Conservation (phyloP, 2,329 filamentous ascomycete species). For the Hymenoscyphus fructigenus region DNA sequence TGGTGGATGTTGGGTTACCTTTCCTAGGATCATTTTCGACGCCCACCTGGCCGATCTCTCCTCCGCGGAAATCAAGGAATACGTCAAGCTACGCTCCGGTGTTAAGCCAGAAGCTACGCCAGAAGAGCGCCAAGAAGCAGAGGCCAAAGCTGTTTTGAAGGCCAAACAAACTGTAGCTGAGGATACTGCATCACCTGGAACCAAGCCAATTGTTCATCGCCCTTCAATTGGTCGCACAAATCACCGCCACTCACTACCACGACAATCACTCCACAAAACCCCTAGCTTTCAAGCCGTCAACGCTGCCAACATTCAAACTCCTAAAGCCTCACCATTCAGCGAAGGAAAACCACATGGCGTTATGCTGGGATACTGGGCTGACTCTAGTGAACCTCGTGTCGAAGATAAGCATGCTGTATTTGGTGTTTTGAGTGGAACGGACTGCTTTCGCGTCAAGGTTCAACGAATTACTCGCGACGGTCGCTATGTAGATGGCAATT, state of each 20-base stretch:
- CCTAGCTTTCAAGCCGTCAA: constrained; percentile 33
- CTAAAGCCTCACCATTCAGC: constrained; percentile 27
- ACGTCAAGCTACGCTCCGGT: constrained; percentile 54
- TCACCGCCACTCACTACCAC: constrained; percentile 28
- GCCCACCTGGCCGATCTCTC: constrained; percentile 55
- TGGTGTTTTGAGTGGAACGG: constrained; percentile 60
- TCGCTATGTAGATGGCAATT: constrained; percentile 57
- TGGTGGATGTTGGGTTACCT: constrained; percentile 64
- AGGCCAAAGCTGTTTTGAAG: constrained; percentile 27
- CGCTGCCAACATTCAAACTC: constrained; percentile 26
- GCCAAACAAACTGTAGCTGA: constrained; percentile 29
- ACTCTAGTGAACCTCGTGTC: constrained; percentile 48
- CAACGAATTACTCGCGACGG: constrained; percentile 61
- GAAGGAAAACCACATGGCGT: constrained; percentile 31
- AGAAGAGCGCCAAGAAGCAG: constrained; percentile 26
- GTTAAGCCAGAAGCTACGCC: constrained; percentile 23
- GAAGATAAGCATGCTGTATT: constrained; percentile 61
- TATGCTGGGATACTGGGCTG: constrained; percentile 58
- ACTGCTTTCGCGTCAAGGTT: constrained; percentile 65
- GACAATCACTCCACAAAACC: constrained; percentile 28
- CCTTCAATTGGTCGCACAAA: constrained; percentile 21
- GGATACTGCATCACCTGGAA: constrained; percentile 21
- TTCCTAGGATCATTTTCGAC: constrained; percentile 59
- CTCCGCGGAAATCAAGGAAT: constrained; percentile 61
- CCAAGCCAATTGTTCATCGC: constrained; percentile 28